phyloP scores from a whole-genome alignment of 495 filamentous ascomycete genomes.

The Aspergillus bertholletiae region DNA sequence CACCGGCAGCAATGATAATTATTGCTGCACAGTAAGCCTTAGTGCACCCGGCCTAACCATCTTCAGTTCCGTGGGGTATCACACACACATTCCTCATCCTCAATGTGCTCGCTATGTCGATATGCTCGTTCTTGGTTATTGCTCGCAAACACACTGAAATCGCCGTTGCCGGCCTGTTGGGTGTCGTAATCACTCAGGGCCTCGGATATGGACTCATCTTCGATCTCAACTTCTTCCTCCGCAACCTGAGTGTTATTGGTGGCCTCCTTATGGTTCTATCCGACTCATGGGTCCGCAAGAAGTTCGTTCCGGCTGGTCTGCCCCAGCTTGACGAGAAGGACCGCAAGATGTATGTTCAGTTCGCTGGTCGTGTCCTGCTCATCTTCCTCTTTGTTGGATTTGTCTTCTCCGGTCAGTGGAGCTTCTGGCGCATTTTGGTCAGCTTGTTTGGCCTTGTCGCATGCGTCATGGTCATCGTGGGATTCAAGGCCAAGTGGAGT shows the following conservation, averaged over 20 bases:
- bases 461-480: conserved; percentile 98
- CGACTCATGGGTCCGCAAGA: conserved; percentile 96
- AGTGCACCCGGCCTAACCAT: background rate
- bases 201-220: conserved; percentile 98
- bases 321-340: conserved; percentile 97
- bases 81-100: conserved; percentile 90
- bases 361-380: conserved; percentile 90
- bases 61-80: conserved; percentile 77
- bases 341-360: conserved; percentile 99
- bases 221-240: conserved; percentile 99
- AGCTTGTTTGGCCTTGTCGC: conserved; percentile 80
- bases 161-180: conserved; percentile 85
- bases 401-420: conserved; percentile 92
- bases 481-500: conserved; percentile 99
- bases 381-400: conserved; percentile 98
- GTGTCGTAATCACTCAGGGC: conserved; percentile 91
- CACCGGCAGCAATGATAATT: background rate
- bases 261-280: conserved; percentile 96
- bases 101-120: conserved; percentile 86
- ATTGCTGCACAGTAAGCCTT: background rate
- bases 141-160: conserved; percentile 86
- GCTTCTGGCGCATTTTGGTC: conserved; percentile 76
- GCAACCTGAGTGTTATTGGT: conserved; percentile 94
- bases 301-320: conserved; percentile 91
- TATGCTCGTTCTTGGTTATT: conserved; percentile 83